Evolutionary conservation across 2,329 filamentous ascomycete species (phyloP).

Genomic region (Zymoseptoria ardabiliae): DNA sequence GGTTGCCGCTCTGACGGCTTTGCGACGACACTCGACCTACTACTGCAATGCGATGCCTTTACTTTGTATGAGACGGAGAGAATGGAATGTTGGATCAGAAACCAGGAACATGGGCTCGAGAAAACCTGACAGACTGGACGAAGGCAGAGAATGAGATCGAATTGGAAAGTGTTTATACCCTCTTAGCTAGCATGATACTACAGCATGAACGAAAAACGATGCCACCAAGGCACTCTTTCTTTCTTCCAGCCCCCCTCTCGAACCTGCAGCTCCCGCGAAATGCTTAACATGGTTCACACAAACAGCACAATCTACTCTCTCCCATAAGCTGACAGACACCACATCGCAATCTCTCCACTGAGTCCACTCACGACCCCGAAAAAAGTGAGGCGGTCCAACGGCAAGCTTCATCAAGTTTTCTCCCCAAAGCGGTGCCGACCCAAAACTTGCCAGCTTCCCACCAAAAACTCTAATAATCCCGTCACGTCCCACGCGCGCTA

Average conservation of each 20-base stretch:
- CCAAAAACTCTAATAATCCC: no score
- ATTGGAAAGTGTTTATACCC: background rate
- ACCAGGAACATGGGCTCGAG: background rate
- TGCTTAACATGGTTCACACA: background rate
- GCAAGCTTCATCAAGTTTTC: no score
- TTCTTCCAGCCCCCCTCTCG: no score
- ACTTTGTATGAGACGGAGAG: background rate
- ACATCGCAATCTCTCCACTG: no score
- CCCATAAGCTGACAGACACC: no score
- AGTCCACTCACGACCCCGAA: no score
- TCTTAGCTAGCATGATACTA: background rate
- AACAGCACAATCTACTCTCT: no score
- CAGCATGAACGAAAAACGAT: background rate
- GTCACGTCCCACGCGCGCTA: no score
- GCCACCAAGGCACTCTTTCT: background rate
- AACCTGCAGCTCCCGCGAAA: background rate
- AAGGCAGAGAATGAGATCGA: background rate
- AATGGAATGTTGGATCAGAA: no score
- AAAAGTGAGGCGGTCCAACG: no score
- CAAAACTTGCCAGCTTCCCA: no score
- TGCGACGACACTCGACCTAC: background rate
- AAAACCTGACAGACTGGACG: background rate
- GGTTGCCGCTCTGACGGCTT: background rate
- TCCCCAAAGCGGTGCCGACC: no score
- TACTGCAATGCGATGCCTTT: background rate